phyloP scores from a whole-genome alignment of 1,284 basidiomycete genomes.

The Moniliella sp. region DNA sequence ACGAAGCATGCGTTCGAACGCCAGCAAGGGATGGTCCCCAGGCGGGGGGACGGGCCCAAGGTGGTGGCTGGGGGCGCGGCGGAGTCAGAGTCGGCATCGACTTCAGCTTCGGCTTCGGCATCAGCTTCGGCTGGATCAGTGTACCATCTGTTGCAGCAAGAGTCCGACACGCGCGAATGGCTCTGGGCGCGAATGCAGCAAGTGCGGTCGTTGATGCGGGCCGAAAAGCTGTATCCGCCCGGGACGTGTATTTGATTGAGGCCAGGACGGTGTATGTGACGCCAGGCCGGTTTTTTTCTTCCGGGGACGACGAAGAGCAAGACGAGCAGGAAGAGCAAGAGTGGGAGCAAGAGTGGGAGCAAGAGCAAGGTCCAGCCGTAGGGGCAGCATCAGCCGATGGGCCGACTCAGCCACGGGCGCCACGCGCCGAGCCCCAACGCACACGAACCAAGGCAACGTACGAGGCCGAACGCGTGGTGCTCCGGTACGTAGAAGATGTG shows the following conservation, averaged over 20 bases:
- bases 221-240: slow-evolving; percentile 17
- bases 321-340: too few relatives aligned
- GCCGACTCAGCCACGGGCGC: too few relatives aligned
- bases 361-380: too few relatives aligned
- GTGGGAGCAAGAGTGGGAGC: too few relatives aligned
- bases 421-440: too few relatives aligned
- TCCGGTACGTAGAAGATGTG: slow-evolving; percentile 37
- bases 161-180: slow-evolving; percentile 13
- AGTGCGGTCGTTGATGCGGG: slow-evolving; percentile 17
- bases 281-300: slow-evolving; percentile 2
- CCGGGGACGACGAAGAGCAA: slow-evolving; percentile 2
- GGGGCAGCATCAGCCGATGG: slow-evolving; percentile 3
- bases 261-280: slow-evolving; percentile 19
- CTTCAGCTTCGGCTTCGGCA: too few relatives aligned
- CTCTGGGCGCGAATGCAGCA: slow-evolving; percentile 23
- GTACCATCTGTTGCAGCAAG: too few relatives aligned
- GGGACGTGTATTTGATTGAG: slow-evolving; percentile 23
- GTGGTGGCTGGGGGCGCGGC: too few relatives aligned
- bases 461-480: slow-evolving; percentile 36
- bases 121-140: too few relatives aligned
- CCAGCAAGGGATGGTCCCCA: slow-evolving; percentile 1
- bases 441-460: too few relatives aligned
- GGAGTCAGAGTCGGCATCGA: too few relatives aligned
- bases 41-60: too few relatives aligned
- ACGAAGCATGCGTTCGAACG: slow-evolving; percentile 1